Evolutionary conservation across 169 alveolate genomes (phyloP), one percentile per base, ranked within the genome.

Genomic region (Perkinsus chesapeaki): DNA sequence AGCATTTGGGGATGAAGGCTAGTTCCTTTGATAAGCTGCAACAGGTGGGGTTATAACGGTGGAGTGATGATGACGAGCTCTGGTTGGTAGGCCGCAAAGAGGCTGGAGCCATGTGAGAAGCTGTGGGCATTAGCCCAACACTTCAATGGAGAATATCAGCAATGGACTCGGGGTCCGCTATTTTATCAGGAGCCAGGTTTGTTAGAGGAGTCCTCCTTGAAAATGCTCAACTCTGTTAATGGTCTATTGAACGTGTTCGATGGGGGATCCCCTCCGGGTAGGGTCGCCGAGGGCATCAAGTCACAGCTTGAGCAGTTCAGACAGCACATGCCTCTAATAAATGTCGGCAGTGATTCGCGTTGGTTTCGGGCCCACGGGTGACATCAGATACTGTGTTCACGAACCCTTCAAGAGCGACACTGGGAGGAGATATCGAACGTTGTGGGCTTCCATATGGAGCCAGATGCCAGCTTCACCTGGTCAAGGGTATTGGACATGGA

Each of bases 331-430:
- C 98, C 98, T 0, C 92, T 97, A 48, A 94, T 97, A 31, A 95
- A 95, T 39, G 97, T 96, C 9, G 60, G 60, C 94, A 96, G 43
- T 94, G 98, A 90, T 96, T 96, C 92, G 94, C 96, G 92, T 9
- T 9, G 60, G 60, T 43, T 9, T 16, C 60, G 23, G 23, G 5
- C 5, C 16, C 60, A 5, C 5, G 60, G 60, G 60, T 43, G 60
- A 16, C 16, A 5, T 43, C 60, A 43, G 60, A 16, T 43, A 5
- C 60, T 43, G 23, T 43, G 60, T 16, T 43, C 23, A 16, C 5
- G 16, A 43, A 99, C 99, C 7, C 94, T 98, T 48, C 95, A 96
- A 38, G 98, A 96, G 27, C 92, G 99, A 91, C 99, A 98, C 94
- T 96, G 98, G 98, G 96, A 96, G 37, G 98, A 96, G 96, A 96